Conservation (phyloP, 768 basidiomycete genomes). For the Termitomyces bulborhizus region DNA sequence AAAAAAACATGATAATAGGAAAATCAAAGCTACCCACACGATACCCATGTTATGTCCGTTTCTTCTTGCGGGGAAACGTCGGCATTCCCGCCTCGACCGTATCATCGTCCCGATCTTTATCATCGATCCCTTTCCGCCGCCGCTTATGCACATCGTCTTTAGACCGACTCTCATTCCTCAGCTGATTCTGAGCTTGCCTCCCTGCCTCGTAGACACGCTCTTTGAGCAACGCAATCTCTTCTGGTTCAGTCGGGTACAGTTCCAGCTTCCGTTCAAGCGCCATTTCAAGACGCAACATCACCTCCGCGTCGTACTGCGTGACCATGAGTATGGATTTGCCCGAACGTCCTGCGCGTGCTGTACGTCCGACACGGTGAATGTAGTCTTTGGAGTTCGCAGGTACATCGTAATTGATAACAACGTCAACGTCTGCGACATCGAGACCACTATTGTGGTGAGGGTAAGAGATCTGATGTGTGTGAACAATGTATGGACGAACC, state of each 20-base stretch:
- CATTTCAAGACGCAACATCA: constrained; percentile 87
- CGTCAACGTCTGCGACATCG: constrained; percentile 90
- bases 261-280: constrained; percentile 92
- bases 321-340: constrained; percentile 94
- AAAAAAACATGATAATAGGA: background rate
- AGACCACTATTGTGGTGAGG: constrained; percentile 54
- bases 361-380: constrained; percentile 93
- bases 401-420: constrained; percentile 95
- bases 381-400: constrained; percentile 98
- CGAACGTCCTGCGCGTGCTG: constrained; percentile 89
- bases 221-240: constrained; percentile 77
- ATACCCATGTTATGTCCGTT: background rate
- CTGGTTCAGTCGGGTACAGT: constrained; percentile 74
- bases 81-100: constrained; percentile 85
- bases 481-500: constrained; percentile 31
- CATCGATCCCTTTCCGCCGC: constrained; percentile 41
- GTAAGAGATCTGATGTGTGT: background rate
- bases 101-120: constrained; percentile 88
- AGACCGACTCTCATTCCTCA: constrained; percentile 30
- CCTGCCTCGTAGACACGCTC: constrained; percentile 87
- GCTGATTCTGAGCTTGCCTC: constrained; percentile 64
- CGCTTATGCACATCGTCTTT: constrained; percentile 26
- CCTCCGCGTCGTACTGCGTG: constrained; percentile 94
- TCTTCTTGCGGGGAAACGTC: constrained; percentile 33
- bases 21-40: background rate